Evolutionary conservation across 768 basidiomycete genomes (phyloP).

Genomic region (Rhodotorula sphaerocarpa): DNA sequence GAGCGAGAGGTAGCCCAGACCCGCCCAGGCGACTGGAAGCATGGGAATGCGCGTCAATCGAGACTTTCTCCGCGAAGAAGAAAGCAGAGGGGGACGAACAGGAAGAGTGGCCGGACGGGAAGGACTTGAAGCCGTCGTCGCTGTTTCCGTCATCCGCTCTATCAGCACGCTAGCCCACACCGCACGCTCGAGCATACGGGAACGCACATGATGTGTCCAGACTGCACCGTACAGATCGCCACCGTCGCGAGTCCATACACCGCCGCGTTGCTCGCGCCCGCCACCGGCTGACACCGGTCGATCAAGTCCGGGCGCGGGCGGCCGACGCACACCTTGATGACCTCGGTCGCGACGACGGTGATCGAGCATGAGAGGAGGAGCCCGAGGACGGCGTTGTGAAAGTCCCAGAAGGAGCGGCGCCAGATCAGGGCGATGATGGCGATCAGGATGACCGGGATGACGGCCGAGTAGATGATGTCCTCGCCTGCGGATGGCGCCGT

Average conservation of each 20-base stretch:
- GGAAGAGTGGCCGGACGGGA: conserved; percentile 42
- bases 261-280: conserved; percentile 57
- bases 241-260: conserved; percentile 60
- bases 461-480: conserved; percentile 15
- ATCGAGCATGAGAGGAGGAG: conserved; percentile 66
- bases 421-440: conserved; percentile 62
- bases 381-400: conserved; percentile 58
- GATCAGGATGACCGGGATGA: conserved; percentile 64
- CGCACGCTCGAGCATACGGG: too few species aligned
- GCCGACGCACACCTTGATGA: conserved; percentile 54
- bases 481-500: too few species aligned
- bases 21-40: conserved; percentile 61
- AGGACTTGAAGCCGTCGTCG: conserved; percentile 28
- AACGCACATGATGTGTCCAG: neutral
- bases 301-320: conserved; percentile 65
- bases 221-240: conserved; percentile 59
- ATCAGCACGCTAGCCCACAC: too few species aligned
- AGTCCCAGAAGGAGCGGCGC: conserved; percentile 78
- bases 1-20: conserved; percentile 76
- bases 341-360: conserved; percentile 71
- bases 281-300: conserved; percentile 22
- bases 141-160: too few species aligned
- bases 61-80: neutral
- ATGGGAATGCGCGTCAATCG: too few species aligned
- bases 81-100: conserved; percentile 26